Percentiles rank a stretch among this genome's conserved stretches.
Conservation (phyloP, 345 rosid genomes). For the Populus pruinosa region DNA sequence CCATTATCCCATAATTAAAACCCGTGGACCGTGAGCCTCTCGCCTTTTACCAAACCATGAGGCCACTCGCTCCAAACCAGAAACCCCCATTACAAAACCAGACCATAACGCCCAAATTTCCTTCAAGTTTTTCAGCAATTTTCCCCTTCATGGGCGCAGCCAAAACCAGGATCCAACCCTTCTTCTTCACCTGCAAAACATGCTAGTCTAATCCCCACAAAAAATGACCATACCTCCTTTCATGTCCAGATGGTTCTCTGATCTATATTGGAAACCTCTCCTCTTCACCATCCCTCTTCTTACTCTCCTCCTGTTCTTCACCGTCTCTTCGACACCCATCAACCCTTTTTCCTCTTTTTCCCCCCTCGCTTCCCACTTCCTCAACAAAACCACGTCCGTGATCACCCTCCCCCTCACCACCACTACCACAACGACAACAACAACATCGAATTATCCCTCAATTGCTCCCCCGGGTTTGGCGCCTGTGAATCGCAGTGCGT, state of each 20-base stretch:
- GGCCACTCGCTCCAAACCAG: background rate
- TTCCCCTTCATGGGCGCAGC: background rate
- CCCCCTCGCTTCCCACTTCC: conserved; percentile 8
- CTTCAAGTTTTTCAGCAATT: background rate
- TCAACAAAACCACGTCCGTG: background rate
- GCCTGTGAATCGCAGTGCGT: background rate
- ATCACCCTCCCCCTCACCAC: background rate
- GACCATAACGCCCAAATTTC: background rate
- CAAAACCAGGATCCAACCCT: background rate
- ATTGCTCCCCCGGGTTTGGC: background rate
- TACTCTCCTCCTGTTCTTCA: conserved; percentile 10
- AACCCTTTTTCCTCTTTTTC: conserved; percentile 14
- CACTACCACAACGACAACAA: background rate
- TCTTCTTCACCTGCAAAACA: background rate
- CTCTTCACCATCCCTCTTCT: conserved; percentile 15
- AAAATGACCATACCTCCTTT: background rate
- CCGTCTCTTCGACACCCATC: background rate
- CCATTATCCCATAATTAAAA: background rate
- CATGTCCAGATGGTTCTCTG: conserved; percentile 1
- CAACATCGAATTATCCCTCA: background rate
- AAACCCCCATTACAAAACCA: background rate
- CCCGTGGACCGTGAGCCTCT: background rate
- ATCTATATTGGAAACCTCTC: conserved; percentile 16
- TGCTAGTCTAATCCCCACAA: background rate
- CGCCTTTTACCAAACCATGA: background rate